A percentile compares a stretch with the other conserved stretches of the same genome.
Evolutionary conservation across 306 rosid genomes (phyloP).

Genomic region (Mucuna pruriens): DNA sequence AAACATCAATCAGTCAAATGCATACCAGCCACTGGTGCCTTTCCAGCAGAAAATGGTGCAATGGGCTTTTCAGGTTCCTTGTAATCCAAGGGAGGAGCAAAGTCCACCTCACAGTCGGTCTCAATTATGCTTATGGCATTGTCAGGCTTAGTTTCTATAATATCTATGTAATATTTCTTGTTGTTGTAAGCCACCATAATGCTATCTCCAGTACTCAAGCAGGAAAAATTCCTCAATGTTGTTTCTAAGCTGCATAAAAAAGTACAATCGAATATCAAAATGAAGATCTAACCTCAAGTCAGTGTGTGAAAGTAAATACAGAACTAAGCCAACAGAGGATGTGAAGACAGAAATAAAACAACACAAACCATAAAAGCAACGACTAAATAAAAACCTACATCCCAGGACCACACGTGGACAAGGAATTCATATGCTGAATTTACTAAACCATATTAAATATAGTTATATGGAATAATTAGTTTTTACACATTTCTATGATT

Average conservation of each 20-base stretch:
- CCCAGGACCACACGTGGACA: not conserved
- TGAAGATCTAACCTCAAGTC: conserved; percentile 24
- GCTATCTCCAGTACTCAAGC: conserved; percentile 94
- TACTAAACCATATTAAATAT: not conserved
- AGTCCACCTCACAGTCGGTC: conserved; percentile 99
- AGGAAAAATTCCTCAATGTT: conserved; percentile 90
- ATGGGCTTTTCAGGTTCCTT: conserved; percentile 87
- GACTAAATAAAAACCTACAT: not conserved
- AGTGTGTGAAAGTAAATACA: not conserved
- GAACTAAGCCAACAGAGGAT: not conserved
- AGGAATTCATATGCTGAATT: conserved; percentile 4
- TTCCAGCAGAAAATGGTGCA: conserved; percentile 54
- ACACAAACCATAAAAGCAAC: not conserved
- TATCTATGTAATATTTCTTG: conserved; percentile 94
- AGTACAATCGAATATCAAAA: conserved; percentile 11
- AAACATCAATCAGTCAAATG: conserved; percentile 22
- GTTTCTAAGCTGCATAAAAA: conserved; percentile 80
- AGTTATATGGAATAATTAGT: conserved; percentile 8
- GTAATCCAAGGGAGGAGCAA: conserved; percentile 99
- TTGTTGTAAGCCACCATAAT: conserved; percentile 98
- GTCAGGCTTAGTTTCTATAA: conserved; percentile 86
- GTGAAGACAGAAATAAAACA: conserved; percentile 6
- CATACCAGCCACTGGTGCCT: conserved; percentile 68
- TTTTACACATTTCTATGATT: not conserved
- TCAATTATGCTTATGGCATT: conserved; percentile 92